Conservation (phyloP, 1,284 basidiomycete species). For the Sporisorium exsertum region DNA sequence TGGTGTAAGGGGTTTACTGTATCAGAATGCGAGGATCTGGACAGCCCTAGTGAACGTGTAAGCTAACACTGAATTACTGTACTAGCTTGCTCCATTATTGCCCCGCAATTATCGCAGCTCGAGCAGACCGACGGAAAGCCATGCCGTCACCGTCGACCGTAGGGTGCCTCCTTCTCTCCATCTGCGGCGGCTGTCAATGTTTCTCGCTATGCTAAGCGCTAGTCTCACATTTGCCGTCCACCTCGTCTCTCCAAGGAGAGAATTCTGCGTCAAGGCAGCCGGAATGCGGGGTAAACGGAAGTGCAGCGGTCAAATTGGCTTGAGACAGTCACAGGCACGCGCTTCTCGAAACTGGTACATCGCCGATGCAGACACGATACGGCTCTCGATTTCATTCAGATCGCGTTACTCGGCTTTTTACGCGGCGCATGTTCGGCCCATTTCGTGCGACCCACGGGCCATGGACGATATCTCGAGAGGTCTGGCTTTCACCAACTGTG, state of each 20-base stretch:
- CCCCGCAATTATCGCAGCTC: not conserved
- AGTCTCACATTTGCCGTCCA: not conserved
- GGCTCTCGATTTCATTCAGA: not conserved
- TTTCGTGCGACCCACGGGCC: not conserved
- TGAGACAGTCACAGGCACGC: not conserved
- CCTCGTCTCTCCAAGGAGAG: not conserved
- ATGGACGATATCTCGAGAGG: not conserved
- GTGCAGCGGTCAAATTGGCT: not conserved
- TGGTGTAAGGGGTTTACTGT: too few relatives aligned
- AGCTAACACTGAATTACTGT: too few relatives aligned
- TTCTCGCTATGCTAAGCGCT: not conserved
- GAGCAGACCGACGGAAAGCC: slow-evolving; percentile 7
- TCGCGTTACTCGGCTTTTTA: not conserved
- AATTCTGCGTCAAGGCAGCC: not conserved
- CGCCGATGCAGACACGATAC: not conserved
- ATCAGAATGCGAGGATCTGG: too few relatives aligned
- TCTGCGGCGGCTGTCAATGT: not conserved
- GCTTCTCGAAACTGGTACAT: not conserved
- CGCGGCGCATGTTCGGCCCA: not conserved
- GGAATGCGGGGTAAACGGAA: not conserved
- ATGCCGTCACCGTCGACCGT: slow-evolving; percentile 17
- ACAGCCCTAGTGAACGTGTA: too few relatives aligned
- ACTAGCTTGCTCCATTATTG: not conserved
- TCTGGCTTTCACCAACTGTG: not conserved
- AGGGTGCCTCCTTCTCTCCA: slow-evolving; percentile 1